Base-by-base conservation (phyloP, 768 basidiomycete genomes). In the Pisolithus orientalis region DNA sequence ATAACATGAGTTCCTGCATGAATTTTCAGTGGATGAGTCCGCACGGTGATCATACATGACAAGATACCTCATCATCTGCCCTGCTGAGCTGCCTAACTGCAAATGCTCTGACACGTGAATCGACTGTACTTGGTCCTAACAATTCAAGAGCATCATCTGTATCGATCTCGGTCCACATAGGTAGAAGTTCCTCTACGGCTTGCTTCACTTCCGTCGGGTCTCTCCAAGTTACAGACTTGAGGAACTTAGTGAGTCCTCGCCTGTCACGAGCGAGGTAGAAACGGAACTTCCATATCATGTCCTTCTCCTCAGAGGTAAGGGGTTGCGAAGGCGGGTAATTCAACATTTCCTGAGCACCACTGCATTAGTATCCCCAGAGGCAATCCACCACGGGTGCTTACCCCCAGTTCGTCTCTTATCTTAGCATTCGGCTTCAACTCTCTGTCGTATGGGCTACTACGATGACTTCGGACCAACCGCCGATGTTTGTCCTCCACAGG, bases 221-320 rank as follows among this genome's bases (percentile, higher is more conserved):
- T 38, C 93, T 78, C 96, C 96, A 98, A 17, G 94, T 93, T 37
- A 99, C 96, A 29, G 92, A 93, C 67, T 92, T 97, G 49, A 99
- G 78, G 70, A 99, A 99, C 66, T 99, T 99, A 32, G 95, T 98
- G 39, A 98, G 77, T 2, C 94, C 94, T 9, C 90, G 84, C 70
- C 92, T 94, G 67, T 94, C 91, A 32, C 93, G 75, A 3, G 86
- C 83, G 10, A 99, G 83, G 59, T 96, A 98, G 72, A 97, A 99
- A n/a, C 96, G 82, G 77, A 95, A 99, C 67, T 95, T 94, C 96
- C 96, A 99, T 38, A 98, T 85, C 39, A 94, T 74, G 59, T 98
- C 95, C 64, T 95, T 96, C 70, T 98, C 95, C 62, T 94, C 90
- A 0, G 92, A 84, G 4, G 82, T 89, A 7, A 99, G 75, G 9